Evolutionary conservation across 2,329 filamentous ascomycete genomes (phyloP), one percentile per base, ranked within the genome.

Genomic region (Capronia coronata): DNA sequence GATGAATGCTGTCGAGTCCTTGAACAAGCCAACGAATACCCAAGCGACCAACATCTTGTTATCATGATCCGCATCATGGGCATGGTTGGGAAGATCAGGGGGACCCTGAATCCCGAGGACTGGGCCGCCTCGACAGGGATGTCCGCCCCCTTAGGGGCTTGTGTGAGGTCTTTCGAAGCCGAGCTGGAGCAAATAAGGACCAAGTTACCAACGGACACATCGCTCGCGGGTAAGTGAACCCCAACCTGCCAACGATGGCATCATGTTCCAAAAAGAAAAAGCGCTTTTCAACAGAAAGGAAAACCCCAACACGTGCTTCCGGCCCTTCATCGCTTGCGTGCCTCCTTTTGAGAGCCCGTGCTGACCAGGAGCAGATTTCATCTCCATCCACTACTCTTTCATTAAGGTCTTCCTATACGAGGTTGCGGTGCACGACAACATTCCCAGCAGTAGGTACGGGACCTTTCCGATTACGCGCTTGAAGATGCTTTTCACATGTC

Each of bases 401-500:
- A 40, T 66, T 2, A 61, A 65, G 37, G 52, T 63, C 2, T 51
- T 58, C n/a, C 43, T 65, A 14, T 63, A 62, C 44, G 52, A 58
- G 34, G 48, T 61, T 14, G 56, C 60, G 3, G 46, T 66, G 1
- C 49, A 49, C 16, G 54, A 59, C 3, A 65, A 73, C 2, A 69
- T 72, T 0, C 64, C 75, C 1, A 68, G 69, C 0, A 61, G 67
- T 0, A 60, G 68, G 2, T 66, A 67, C 1, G 67, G 68, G 4
- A 48, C 54, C 23, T 54, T 58, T 2, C 63, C 65, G 1, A 62
- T 71, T 0, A 71, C 72, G 0, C 68, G 71, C 0, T 65, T 79
- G 1, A 74, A 79, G 48, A 64, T 71, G 2, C 71, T 80, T 8
- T 76, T 74, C 54, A 70, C 71, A 19, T 73, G 74, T 2, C 71